Evolutionary conservation across 2,329 filamentous ascomycete species (phyloP).

Genomic region (Scytalidium sp.): DNA sequence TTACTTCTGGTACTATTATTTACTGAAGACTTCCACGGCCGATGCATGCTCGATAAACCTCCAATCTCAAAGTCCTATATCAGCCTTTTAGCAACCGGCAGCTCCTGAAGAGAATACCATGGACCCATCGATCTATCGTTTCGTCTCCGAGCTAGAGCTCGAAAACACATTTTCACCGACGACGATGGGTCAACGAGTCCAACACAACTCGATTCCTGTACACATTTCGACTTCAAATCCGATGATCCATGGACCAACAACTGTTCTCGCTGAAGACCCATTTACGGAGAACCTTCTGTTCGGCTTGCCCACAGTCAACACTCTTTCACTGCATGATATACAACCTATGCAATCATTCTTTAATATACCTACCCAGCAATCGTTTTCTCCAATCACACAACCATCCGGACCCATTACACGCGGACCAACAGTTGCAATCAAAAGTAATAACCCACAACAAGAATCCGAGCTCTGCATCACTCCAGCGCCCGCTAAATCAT

Average conservation of each 20-base stretch:
- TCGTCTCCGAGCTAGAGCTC: neutral
- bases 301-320: slow-evolving; percentile 13
- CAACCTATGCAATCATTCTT: slow-evolving; percentile 18
- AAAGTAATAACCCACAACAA: neutral
- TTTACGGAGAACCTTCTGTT: slow-evolving; percentile 22
- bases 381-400: neutral
- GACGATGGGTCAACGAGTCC: neutral
- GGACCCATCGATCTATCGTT: neutral
- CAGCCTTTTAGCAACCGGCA: too few species aligned
- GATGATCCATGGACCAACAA: slow-evolving; percentile 2
- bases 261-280: slow-evolving; percentile 19
- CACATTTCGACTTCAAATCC: neutral
- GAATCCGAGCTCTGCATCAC: slow-evolving; percentile 35
- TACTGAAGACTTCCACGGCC: too few species aligned
- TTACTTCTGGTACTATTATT: too few species aligned
- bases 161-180: neutral
- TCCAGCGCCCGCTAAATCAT: slow-evolving; percentile 30
- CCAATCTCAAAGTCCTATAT: too few species aligned
- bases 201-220: neutral
- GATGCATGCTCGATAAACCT: too few species aligned
- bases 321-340: slow-evolving; percentile 8
- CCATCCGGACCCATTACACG: slow-evolving; percentile 1
- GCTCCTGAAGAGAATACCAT: neutral
- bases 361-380: slow-evolving; percentile 16
- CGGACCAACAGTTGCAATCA: slow-evolving; percentile 10